phyloP scores from a whole-genome alignment of 805 yeast genomes.

The Hanseniaspora occidentalis region DNA sequence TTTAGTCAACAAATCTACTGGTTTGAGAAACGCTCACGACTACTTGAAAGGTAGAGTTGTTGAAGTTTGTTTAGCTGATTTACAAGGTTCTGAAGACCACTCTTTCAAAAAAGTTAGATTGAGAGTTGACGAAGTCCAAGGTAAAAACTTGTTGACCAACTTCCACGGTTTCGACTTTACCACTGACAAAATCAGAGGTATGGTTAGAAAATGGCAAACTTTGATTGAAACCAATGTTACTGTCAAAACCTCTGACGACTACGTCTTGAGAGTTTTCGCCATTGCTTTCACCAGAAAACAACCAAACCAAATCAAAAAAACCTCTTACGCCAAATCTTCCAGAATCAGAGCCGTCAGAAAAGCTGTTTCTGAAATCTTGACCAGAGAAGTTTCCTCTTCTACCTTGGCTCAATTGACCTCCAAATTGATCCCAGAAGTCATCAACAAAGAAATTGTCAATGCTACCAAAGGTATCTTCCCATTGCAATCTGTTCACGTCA shows the following conservation, averaged over 20 bases:
- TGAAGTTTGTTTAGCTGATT: slow-evolving; percentile 92
- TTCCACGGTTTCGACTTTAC: slow-evolving; percentile 99
- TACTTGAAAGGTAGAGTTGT: slow-evolving; percentile 96
- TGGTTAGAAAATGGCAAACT: slow-evolving; percentile 98
- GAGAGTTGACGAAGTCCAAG: slow-evolving; percentile 98
- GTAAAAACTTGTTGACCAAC: slow-evolving; percentile 96
- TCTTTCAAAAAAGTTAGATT: slow-evolving; percentile 93
- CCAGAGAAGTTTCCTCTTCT: slow-evolving; percentile 89
- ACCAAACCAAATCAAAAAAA: slow-evolving; percentile 93
- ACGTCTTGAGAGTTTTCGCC: slow-evolving; percentile 91
- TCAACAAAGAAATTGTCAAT: slow-evolving; percentile 97
- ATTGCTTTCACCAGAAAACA: slow-evolving; percentile 98
- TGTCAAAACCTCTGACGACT: slow-evolving; percentile 95
- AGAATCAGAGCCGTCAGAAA: slow-evolving; percentile 96
- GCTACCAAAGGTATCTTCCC: slow-evolving; percentile 92
- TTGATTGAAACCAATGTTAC: slow-evolving; percentile 96
- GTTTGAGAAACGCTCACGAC: slow-evolving; percentile 96
- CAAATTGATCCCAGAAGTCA: slow-evolving; percentile 96
- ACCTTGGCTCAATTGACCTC: slow-evolving; percentile 94
- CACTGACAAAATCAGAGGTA: slow-evolving; percentile 91
- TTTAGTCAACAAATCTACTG: slow-evolving; percentile 94
- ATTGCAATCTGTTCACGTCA: slow-evolving; percentile 95
- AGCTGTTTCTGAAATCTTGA: slow-evolving; percentile 91
- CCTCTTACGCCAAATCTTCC: slow-evolving; percentile 95
- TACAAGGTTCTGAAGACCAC: slow-evolving; percentile 98